These are phyloP conservation scores for Penicillium sp. DNA, from an alignment of 2,329 filamentous ascomycete genomes.

Conservation along the genomic window DNA sequence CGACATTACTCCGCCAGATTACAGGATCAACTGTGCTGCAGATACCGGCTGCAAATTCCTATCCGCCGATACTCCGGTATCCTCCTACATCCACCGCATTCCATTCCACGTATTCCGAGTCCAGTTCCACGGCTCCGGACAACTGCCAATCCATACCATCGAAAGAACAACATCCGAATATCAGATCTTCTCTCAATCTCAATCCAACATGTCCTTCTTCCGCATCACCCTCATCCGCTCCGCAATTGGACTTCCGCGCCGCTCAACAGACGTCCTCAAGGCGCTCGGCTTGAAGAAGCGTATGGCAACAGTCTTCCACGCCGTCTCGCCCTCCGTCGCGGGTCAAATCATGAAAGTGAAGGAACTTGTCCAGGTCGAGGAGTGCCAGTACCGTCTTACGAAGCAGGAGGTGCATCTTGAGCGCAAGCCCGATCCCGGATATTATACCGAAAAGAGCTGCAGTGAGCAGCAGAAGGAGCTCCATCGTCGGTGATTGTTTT, in stretches of 20 bases:
- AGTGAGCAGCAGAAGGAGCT: constrained; percentile 24
- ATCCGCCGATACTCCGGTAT: not conserved
- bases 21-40: not conserved
- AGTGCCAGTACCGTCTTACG: constrained; percentile 66
- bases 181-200: not conserved
- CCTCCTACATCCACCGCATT: not conserved
- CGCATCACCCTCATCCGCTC: constrained; percentile 87
- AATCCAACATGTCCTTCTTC: constrained; percentile 69
- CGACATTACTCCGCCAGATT: not conserved
- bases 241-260: constrained; percentile 80
- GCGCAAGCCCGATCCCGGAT: constrained; percentile 74
- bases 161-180: constrained; percentile 2
- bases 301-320: constrained; percentile 84
- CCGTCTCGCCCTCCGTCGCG: constrained; percentile 74
- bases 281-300: constrained; percentile 83
- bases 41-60: not conserved
- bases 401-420: constrained; percentile 67
- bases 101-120: not conserved
- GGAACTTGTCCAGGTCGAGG: constrained; percentile 79
- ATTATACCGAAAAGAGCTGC: constrained; percentile 66
- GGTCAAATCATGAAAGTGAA: constrained; percentile 94
- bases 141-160: not conserved
- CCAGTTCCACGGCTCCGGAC: not conserved
- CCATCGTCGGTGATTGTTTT: not conserved
- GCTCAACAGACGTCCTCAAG: constrained; percentile 74